Evolutionary conservation across 805 yeast genomes (phyloP), one percentile per base, ranked within the genome.

Genomic region (Wilhelminamyces savonicus): DNA sequence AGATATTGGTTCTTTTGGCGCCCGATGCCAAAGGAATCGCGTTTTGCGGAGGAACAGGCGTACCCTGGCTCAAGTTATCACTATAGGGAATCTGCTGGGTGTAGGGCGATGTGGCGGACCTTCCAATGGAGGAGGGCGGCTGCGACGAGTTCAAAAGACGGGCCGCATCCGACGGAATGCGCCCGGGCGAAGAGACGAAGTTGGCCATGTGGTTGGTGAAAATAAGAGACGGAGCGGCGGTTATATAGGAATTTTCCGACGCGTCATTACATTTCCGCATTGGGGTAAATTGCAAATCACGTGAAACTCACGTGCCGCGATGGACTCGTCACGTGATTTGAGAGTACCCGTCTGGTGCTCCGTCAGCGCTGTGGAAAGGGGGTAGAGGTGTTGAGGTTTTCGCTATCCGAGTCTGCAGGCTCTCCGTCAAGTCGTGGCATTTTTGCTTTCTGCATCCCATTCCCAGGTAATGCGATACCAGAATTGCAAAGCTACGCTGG

Each of bases 1-100:
- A 76, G 35, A 74, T 66, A 35, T 79, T 62, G 36, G 74, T 72
- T 47, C 80, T 70, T 59, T 82, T 69, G 8, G 62, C 58, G 4
- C 52, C 41, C 7, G 41, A 44, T 6, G 19, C 19, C 8, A 17
- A 8, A n/a, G n/a, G n/a, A 8, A 44, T 42, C 6, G 50, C 30
- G 24, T 27, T 17, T 23, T 13, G 30, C 23, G 34, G 27, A 11
- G 39, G 29, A n/a, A 23, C 32, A 19, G 31, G 30, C 16, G 32
- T 18, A 39, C 37, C 35, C 47, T 30, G 52, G 48, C 24, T 50
- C 52, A 14, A 36, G n/a, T n/a, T n/a, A n/a, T n/a, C n/a, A n/a
- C n/a, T n/a, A n/a, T n/a, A n/a, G n/a, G n/a, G n/a, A 31, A 29
- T 46, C 47, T 18, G 30, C 46, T 41, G 42, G 33, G 40, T 9